Evolutionary conservation across 768 basidiomycete genomes (phyloP).

Genomic region (Mycena kentingensis): DNA sequence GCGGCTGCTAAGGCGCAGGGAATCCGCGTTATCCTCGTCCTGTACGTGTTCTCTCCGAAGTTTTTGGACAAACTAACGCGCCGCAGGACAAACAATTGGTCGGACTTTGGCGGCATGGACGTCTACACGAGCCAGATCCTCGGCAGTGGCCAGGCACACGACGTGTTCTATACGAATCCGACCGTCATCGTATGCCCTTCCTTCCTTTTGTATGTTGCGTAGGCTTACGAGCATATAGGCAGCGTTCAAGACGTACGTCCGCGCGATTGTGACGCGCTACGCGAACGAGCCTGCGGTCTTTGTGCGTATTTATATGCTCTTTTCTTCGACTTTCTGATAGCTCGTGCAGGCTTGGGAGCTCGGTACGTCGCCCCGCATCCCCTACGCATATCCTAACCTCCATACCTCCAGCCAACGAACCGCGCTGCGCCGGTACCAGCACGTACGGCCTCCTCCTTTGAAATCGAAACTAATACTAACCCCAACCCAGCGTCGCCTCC

Average conservation of each 20-base stretch:
- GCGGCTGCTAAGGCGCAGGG: conserved; percentile 2
- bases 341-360: conserved; percentile 30
- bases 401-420: conserved; percentile 8
- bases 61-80: background rate
- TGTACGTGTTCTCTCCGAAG: conserved; percentile 6
- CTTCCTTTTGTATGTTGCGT: conserved; percentile 1
- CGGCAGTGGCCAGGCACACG: conserved; percentile 43
- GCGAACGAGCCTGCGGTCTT: conserved; percentile 58
- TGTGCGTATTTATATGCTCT: conserved; percentile 40
- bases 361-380: too few relatives aligned
- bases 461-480: conserved; percentile 3
- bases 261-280: conserved; percentile 51
- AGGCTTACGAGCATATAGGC: conserved; percentile 27
- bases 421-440: conserved; percentile 10
- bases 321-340: background rate
- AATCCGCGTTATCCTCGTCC: conserved; percentile 1
- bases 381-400: too few relatives aligned
- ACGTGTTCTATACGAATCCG: conserved; percentile 63
- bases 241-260: conserved; percentile 55
- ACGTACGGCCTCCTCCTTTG: background rate
- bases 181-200: conserved; percentile 43
- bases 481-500: conserved; percentile 32
- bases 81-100: conserved; percentile 58
- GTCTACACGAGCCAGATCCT: conserved; percentile 61
- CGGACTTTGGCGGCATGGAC: conserved; percentile 71